phyloP scores from a whole-genome alignment of 192 early-diverging fungal species.

The Coemansia sp. region DNA sequence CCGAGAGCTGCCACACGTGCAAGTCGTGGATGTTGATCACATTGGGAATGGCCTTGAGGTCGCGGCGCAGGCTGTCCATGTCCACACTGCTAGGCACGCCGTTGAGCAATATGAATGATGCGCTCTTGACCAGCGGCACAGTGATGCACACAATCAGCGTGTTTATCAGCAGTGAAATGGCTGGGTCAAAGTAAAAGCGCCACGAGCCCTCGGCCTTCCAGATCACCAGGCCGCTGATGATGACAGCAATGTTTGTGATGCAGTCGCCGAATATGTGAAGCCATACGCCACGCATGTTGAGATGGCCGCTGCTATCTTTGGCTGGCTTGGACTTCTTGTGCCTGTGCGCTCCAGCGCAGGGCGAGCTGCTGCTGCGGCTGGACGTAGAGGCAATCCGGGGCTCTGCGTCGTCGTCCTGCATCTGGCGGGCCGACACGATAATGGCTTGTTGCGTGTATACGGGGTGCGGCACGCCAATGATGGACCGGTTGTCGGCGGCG shows the following conservation, averaged over 20 bases:
- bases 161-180: conserved; percentile 62
- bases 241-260: conserved; percentile 83
- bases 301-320: conserved; percentile 29
- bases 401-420: conserved; percentile 12
- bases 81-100: conserved; percentile 68
- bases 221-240: conserved; percentile 73
- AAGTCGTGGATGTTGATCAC: conserved; percentile 83
- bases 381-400: conserved; percentile 6
- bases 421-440: conserved; percentile 46
- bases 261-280: conserved; percentile 91
- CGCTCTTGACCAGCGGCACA: conserved; percentile 63
- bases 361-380: conserved; percentile 1
- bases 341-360: neutral
- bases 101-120: conserved; percentile 78
- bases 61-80: conserved; percentile 61
- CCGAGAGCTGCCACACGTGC: conserved; percentile 90
- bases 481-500: conserved; percentile 43
- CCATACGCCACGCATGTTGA: conserved; percentile 78
- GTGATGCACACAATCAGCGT: conserved; percentile 52
- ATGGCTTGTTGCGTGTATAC: conserved; percentile 55
- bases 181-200: conserved; percentile 83
- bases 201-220: conserved; percentile 65
- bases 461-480: conserved; percentile 55
- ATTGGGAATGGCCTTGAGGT: conserved; percentile 59
- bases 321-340: conserved; percentile 17